These are phyloP conservation scores for Mycena maculata DNA, from an alignment of 768 basidiomycete genomes.

Conservation along the genomic window DNA sequence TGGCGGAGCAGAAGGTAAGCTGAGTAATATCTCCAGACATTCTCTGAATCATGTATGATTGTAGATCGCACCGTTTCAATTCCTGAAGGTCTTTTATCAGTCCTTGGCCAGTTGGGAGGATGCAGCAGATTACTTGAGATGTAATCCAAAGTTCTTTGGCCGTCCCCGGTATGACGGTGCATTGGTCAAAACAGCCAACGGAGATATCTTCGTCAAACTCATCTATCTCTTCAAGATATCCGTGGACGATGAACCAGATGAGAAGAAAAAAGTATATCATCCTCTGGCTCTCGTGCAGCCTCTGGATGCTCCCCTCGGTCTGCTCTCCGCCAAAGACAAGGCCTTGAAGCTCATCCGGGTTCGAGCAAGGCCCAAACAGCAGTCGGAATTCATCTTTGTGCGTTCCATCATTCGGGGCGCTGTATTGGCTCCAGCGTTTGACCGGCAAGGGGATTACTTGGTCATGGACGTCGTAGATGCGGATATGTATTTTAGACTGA, in stretches of 20 bases:
- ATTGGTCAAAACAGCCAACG: constrained; percentile 28
- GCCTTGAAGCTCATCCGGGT: too few relatives aligned
- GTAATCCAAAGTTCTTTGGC: constrained; percentile 30
- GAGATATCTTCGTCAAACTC: constrained; percentile 33
- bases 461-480: too few relatives aligned
- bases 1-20: not conserved
- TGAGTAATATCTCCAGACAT: not conserved
- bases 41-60: not conserved
- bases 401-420: too few relatives aligned
- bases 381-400: too few relatives aligned
- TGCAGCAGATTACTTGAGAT: constrained; percentile 31
- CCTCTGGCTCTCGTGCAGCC: not conserved
- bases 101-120: constrained; percentile 29
- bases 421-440: too few relatives aligned
- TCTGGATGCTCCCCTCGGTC: too few relatives aligned
- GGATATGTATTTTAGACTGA: too few relatives aligned
- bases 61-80: constrained; percentile 12
- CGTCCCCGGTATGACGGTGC: constrained; percentile 28
- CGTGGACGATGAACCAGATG: constrained; percentile 13
- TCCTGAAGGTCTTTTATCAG: constrained; percentile 33
- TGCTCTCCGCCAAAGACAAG: too few relatives aligned
- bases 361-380: too few relatives aligned
- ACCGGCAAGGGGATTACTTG: too few relatives aligned
- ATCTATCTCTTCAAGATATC: constrained; percentile 34
- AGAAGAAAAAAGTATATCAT: not conserved